phyloP scores from a whole-genome alignment of 2,329 filamentous ascomycete species.

The Aspergillus candidus region DNA sequence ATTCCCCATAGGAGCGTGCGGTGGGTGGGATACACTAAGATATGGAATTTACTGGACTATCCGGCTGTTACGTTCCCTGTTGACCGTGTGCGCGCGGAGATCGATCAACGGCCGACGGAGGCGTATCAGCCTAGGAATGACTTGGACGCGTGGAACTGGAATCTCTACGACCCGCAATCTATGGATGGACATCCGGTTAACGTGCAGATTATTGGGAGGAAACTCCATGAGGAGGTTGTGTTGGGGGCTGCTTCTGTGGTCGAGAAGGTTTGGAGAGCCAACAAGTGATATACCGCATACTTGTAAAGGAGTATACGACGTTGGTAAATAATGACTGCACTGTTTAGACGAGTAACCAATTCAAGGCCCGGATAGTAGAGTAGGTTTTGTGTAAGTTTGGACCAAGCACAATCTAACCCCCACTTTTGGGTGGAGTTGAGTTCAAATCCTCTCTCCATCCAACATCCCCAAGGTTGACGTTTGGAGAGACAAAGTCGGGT shows the following conservation, averaged over 20 bases:
- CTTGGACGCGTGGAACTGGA: conserved; percentile 49
- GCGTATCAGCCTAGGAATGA: conserved; percentile 45
- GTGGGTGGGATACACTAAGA: conserved; percentile 55
- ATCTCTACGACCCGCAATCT: conserved; percentile 40
- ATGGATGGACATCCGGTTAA: conserved; percentile 46
- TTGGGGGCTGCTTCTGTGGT: conserved; percentile 38
- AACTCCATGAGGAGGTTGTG: conserved; percentile 52
- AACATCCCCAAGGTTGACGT: too few relatives aligned
- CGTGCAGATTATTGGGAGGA: conserved; percentile 49
- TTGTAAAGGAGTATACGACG: too few relatives aligned
- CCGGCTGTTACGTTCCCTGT: conserved; percentile 52
- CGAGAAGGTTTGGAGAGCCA: conserved; percentile 21
- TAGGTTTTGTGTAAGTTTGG: too few relatives aligned
- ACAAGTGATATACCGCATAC: neutral
- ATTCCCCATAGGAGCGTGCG: conserved; percentile 40
- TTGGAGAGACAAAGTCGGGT: too few relatives aligned
- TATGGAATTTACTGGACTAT: conserved; percentile 60
- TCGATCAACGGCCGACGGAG: conserved; percentile 32
- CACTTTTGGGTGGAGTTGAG: too few relatives aligned
- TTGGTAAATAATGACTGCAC: too few relatives aligned
- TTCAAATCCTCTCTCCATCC: too few relatives aligned
- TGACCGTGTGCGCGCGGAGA: conserved; percentile 40
- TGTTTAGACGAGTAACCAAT: too few relatives aligned
- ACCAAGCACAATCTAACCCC: too few relatives aligned
- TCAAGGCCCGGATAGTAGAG: too few relatives aligned